These are phyloP conservation scores for Ganoderma multipileum DNA, from an alignment of 1,284 basidiomycete genomes.

Conservation along the genomic window DNA sequence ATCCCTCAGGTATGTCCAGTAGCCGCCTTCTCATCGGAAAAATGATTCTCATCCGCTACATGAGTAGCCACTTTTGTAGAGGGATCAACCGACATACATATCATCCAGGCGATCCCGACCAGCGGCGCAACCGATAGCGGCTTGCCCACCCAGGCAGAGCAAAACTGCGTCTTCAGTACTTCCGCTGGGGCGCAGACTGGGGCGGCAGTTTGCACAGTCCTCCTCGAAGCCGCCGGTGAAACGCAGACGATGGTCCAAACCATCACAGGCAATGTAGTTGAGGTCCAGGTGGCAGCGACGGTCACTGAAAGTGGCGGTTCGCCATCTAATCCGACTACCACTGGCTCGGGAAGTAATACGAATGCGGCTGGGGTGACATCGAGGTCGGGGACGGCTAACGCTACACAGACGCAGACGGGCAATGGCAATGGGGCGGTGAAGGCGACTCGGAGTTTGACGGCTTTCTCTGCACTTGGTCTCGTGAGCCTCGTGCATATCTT, in stretches of 20 bases:
- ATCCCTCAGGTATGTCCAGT: background rate
- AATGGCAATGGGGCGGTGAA: background rate
- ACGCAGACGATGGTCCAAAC: background rate
- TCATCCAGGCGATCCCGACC: constrained; percentile 2
- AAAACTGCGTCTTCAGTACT: background rate
- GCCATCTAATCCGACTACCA: background rate
- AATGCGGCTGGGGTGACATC: background rate
- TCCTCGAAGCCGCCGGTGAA: background rate
- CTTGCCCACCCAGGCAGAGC: background rate
- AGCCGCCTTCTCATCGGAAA: too few species aligned
- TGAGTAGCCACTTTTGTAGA: background rate
- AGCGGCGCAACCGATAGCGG: background rate
- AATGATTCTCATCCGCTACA: background rate
- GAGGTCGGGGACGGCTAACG: background rate
- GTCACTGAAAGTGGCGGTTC: background rate
- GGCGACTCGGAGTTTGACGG: background rate
- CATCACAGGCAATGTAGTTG: background rate
- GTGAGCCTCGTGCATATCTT: background rate
- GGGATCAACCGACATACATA: background rate
- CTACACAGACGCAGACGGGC: background rate
- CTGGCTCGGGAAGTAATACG: background rate
- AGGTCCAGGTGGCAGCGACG: constrained; percentile 1
- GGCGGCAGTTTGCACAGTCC: background rate
- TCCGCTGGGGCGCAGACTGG: background rate
- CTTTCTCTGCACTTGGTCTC: background rate